phyloP scores from a whole-genome alignment of 2,329 filamentous ascomycete genomes.

The Aspergillus pseudoglaucus region DNA sequence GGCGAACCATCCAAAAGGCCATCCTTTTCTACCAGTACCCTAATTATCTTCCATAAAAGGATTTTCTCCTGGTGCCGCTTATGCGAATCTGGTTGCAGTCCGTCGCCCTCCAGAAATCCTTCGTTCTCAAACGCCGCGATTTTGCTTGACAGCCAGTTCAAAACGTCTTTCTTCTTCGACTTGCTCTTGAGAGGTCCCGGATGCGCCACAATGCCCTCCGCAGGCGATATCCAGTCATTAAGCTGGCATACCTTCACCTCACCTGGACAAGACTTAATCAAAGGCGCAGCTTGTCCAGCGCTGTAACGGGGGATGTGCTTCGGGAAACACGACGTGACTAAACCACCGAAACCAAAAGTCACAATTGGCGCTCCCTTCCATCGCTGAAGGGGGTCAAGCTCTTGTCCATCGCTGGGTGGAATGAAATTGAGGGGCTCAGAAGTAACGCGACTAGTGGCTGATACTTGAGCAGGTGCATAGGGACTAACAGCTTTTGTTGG shows the following conservation, averaged over 20 bases:
- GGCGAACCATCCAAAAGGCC: constrained; percentile 69
- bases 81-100: constrained; percentile 44
- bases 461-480: constrained; percentile 27
- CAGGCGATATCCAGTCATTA: constrained; percentile 65
- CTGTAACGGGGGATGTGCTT: constrained; percentile 82
- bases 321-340: constrained; percentile 77
- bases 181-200: constrained; percentile 86
- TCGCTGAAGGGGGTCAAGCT: constrained; percentile 69
- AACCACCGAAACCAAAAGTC: constrained; percentile 80
- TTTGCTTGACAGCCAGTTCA: constrained; percentile 70
- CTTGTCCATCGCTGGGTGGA: constrained; percentile 49
- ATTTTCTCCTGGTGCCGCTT: constrained; percentile 74
- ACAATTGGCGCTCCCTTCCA: constrained; percentile 90
- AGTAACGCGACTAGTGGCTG: constrained; percentile 35
- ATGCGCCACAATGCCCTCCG: constrained; percentile 70
- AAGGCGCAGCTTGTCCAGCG: constrained; percentile 63
- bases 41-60: constrained; percentile 80
- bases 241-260: constrained; percentile 72
- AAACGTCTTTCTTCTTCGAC: constrained; percentile 88
- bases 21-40: constrained; percentile 77
- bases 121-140: constrained; percentile 65
- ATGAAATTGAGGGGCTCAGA: constrained; percentile 51
- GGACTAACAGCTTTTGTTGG: constrained; percentile 31
- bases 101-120: constrained; percentile 40
- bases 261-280: constrained; percentile 74